Conservation (phyloP, 352 stramenopile genomes). For the Phytophthora pseudosyringae region DNA sequence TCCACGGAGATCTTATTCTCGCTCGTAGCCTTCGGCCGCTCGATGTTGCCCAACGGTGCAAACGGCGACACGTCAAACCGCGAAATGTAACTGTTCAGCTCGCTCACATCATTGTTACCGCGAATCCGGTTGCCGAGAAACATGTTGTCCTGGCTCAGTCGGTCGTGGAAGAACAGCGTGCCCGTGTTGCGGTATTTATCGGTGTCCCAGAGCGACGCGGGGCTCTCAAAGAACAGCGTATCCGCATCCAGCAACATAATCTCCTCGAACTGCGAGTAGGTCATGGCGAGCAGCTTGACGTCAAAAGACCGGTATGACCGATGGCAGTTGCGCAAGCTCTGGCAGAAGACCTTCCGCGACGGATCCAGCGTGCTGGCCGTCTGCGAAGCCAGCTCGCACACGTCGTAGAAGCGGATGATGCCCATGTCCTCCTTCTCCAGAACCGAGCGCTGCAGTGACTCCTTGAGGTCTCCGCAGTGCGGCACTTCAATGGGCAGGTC, state of each 20-base stretch:
- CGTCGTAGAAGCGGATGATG: conserved; percentile 62
- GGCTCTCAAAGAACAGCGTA: conserved; percentile 66
- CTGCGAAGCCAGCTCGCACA: conserved; percentile 52
- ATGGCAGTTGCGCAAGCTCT: conserved; percentile 51
- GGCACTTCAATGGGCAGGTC: conserved; percentile 65
- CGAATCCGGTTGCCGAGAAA: conserved; percentile 49
- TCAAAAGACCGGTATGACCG: conserved; percentile 54
- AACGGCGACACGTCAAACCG: conserved; percentile 60
- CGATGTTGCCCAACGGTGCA: conserved; percentile 41
- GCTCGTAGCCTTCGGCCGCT: conserved; percentile 30
- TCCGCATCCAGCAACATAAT: conserved; percentile 79
- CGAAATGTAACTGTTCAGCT: conserved; percentile 61
- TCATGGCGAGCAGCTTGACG: conserved; percentile 64
- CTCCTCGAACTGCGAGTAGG: conserved; percentile 76
- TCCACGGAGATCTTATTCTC: conserved; percentile 33
- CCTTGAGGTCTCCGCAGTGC: conserved; percentile 63
- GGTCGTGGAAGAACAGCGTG: conserved; percentile 67
- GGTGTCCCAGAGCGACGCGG: conserved; percentile 58
- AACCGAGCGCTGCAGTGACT: conserved; percentile 36
- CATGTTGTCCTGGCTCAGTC: conserved; percentile 45
- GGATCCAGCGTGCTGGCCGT: conserved; percentile 29
- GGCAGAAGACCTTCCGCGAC: conserved; percentile 57
- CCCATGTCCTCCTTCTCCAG: conserved; percentile 46
- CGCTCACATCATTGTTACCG: conserved; percentile 32
- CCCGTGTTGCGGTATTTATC: conserved; percentile 59